Conservation (phyloP, 2,329 filamentous ascomycete genomes). For the Penicillium sp. region DNA sequence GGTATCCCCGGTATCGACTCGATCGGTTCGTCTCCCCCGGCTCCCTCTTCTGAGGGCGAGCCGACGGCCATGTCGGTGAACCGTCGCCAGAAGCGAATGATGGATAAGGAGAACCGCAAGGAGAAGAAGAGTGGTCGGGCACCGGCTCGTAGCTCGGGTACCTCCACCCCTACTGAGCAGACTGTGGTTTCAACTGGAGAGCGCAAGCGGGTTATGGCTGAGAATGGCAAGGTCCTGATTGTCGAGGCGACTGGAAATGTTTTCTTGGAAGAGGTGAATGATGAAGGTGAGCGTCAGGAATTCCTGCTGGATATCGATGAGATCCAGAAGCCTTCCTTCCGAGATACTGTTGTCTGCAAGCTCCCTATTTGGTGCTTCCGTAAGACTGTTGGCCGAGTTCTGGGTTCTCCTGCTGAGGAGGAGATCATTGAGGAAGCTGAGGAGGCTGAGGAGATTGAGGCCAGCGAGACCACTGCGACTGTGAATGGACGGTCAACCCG, state of each 20-base stretch:
- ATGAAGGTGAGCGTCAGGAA: slow-evolving; percentile 79
- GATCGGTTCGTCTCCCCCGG: slow-evolving; percentile 33
- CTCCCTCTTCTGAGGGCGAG: slow-evolving; percentile 50
- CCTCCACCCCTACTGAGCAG: slow-evolving; percentile 53
- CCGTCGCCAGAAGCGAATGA: slow-evolving; percentile 81
- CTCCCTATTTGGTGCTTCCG: slow-evolving; percentile 73
- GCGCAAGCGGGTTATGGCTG: slow-evolving; percentile 83
- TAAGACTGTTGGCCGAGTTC: slow-evolving; percentile 36
- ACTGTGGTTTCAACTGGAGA: slow-evolving; percentile 59
- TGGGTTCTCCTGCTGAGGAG: slow-evolving; percentile 27
- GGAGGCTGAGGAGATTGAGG: not conserved
- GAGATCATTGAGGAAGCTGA: slow-evolving; percentile 24
- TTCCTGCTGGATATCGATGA: slow-evolving; percentile 88
- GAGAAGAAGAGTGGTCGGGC: slow-evolving; percentile 56
- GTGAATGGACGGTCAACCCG: slow-evolving; percentile 23
- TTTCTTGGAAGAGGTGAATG: slow-evolving; percentile 88
- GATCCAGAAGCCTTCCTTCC: slow-evolving; percentile 72
- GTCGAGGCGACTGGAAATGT: slow-evolving; percentile 92
- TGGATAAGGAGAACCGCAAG: slow-evolving; percentile 75
- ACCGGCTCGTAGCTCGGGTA: slow-evolving; percentile 41
- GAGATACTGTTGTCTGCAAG: slow-evolving; percentile 78
- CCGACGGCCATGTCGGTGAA: slow-evolving; percentile 65
- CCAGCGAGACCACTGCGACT: slow-evolving; percentile 24
- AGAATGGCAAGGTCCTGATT: slow-evolving; percentile 93
- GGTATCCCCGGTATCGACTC: slow-evolving; percentile 67